These are phyloP conservation scores for Chaetothyriales sp. DNA, from an alignment of 2,329 filamentous ascomycete species.

Conservation along the genomic window DNA sequence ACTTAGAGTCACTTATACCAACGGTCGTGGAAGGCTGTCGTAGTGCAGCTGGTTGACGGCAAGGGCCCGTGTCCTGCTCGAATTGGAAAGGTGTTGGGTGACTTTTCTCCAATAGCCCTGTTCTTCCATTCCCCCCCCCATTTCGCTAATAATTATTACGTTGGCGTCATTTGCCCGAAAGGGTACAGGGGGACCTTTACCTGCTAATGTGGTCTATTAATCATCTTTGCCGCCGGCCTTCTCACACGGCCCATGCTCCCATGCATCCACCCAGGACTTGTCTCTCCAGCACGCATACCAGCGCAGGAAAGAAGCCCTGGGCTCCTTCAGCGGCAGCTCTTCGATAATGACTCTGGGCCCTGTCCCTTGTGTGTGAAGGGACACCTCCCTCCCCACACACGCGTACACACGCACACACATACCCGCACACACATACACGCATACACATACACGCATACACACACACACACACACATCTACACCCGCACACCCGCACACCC, in stretches of 20 bases:
- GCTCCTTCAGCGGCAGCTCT: not conserved
- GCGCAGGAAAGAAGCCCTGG: not conserved
- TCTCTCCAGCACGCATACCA: not conserved
- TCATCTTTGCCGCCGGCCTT: too few relatives aligned
- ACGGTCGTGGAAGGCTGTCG: too few relatives aligned
- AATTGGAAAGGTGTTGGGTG: too few relatives aligned
- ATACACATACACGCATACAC: not conserved
- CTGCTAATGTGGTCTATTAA: too few relatives aligned
- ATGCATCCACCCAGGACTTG: not conserved
- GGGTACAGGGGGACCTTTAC: too few relatives aligned
- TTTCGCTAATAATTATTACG: too few relatives aligned
- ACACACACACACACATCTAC: not conserved
- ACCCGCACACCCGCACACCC: not conserved
- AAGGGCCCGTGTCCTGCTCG: too few relatives aligned
- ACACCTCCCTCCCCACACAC: not conserved
- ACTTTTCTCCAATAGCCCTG: too few relatives aligned
- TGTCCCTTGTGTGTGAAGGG: not conserved
- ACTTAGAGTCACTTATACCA: not conserved
- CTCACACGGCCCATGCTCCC: too few relatives aligned
- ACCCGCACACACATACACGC: not conserved
- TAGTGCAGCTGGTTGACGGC: too few relatives aligned
- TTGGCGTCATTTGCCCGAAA: too few relatives aligned
- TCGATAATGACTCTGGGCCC: constrained; percentile 1
- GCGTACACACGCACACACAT: constrained; percentile 2
- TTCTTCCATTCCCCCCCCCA: too few relatives aligned